A percentile compares a stretch with the other conserved stretches of the same genome.
Conservation (phyloP, 192 early-diverging fungal genomes). For the Phycomyces blakesleeanus region DNA sequence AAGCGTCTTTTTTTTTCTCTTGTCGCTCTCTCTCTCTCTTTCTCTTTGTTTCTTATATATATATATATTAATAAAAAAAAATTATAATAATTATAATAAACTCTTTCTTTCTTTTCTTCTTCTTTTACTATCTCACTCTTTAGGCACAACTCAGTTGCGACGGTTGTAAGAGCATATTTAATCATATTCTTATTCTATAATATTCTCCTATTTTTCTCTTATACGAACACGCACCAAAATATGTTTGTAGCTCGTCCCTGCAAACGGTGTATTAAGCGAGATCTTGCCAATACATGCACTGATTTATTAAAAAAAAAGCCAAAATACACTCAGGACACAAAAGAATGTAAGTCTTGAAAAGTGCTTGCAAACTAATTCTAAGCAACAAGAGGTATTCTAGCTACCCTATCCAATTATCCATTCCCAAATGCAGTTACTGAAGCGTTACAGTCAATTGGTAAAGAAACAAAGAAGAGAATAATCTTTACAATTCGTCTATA, state of each 20-base stretch:
- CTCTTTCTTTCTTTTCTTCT: background rate
- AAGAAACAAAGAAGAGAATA: background rate
- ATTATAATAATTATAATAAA: no score
- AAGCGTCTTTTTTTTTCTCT: background rate
- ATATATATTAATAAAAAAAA: no score
- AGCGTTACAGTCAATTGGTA: constrained; percentile 10
- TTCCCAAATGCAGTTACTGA: background rate
- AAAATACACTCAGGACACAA: constrained; percentile 78
- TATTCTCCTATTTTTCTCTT: no score
- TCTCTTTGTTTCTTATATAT: background rate
- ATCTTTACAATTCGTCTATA: no score
- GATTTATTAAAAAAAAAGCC: constrained; percentile 88
- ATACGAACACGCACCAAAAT: background rate
- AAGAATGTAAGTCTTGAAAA: constrained; percentile 7
- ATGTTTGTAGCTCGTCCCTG: constrained; percentile 70
- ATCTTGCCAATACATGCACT: constrained; percentile 67
- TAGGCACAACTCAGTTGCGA: background rate
- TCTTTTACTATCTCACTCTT: background rate
- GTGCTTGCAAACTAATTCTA: background rate
- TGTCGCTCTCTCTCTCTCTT: background rate
- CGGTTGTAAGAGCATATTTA: background rate
- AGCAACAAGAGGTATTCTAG: constrained; percentile 3
- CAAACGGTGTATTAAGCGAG: constrained; percentile 80
- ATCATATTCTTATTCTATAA: background rate
- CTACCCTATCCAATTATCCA: background rate